phyloP scores from a whole-genome alignment of 192 early-diverging fungal genomes.

The Coemansia sp. region DNA sequence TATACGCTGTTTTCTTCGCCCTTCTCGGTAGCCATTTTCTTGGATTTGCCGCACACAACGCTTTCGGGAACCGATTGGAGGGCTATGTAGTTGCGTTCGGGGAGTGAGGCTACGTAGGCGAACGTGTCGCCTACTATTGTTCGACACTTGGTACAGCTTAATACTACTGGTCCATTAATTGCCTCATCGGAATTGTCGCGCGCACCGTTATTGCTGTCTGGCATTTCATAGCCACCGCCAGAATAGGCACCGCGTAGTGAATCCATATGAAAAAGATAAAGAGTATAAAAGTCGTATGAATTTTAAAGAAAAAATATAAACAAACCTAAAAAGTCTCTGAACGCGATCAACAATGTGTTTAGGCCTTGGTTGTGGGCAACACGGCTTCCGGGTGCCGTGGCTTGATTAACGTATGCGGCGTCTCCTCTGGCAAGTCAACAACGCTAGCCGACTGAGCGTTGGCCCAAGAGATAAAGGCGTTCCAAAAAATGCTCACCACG shows the following conservation, averaged over 20 bases:
- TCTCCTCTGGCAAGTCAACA: conserved; percentile 37
- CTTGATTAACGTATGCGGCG: conserved; percentile 27
- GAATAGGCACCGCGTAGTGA: conserved; percentile 5
- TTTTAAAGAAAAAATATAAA: background rate
- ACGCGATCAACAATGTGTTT: background rate
- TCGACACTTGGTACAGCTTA: conserved; percentile 53
- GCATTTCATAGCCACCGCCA: conserved; percentile 13
- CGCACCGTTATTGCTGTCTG: conserved; percentile 11
- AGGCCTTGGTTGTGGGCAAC: background rate
- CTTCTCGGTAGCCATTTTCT: conserved; percentile 28
- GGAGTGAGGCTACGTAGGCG: conserved; percentile 44
- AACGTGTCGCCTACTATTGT: conserved; percentile 55
- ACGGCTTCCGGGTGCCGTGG: conserved; percentile 14
- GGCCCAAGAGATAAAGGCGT: conserved; percentile 69
- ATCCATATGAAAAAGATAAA: background rate
- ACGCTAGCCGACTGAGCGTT: conserved; percentile 44
- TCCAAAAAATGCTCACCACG: conserved; percentile 74
- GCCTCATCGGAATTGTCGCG: conserved; percentile 24
- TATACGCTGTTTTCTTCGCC: conserved; percentile 41
- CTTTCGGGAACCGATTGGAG: conserved; percentile 42
- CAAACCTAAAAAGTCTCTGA: background rate
- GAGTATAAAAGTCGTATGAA: background rate
- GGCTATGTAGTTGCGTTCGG: conserved; percentile 46
- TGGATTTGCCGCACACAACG: conserved; percentile 20
- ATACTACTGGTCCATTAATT: conserved; percentile 46